Conservation (phyloP, 2,329 filamentous ascomycete species). For the Cytospora chrysosperma region DNA sequence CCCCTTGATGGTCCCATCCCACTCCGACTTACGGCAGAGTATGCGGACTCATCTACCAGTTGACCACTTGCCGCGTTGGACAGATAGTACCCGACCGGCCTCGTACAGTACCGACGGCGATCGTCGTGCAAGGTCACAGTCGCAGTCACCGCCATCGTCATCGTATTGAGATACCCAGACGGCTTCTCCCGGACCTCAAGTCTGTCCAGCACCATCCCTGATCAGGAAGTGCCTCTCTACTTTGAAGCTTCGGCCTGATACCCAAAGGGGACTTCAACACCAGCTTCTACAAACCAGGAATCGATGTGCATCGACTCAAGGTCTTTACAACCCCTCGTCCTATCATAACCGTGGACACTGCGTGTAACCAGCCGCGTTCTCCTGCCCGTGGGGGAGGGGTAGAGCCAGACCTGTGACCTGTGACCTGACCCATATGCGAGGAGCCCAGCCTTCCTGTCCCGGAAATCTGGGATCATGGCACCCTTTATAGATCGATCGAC, state of each 20-base stretch:
- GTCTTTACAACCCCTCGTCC: neutral
- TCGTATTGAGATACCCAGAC: neutral
- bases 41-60: neutral
- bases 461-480: slow-evolving; percentile 10
- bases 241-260: neutral
- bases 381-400: neutral
- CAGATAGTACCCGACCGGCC: neutral
- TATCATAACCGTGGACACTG: too few species aligned
- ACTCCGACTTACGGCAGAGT: neutral
- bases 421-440: slow-evolving; percentile 15
- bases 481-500: slow-evolving; percentile 3
- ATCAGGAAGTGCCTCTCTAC: neutral
- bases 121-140: neutral
- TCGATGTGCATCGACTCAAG: neutral
- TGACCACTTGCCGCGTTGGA: slow-evolving; percentile 5
- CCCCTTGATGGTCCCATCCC: neutral
- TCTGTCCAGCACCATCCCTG: neutral
- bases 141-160: neutral
- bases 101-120: neutral
- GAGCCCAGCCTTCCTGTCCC: slow-evolving; percentile 1
- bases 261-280: neutral
- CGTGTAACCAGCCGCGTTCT: too few species aligned
- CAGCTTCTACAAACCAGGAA: neutral
- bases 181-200: neutral
- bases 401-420: slow-evolving; percentile 8